These are phyloP conservation scores for Ustilago sp. DNA, from an alignment of 1,284 basidiomycete species.

Conservation along the genomic window DNA sequence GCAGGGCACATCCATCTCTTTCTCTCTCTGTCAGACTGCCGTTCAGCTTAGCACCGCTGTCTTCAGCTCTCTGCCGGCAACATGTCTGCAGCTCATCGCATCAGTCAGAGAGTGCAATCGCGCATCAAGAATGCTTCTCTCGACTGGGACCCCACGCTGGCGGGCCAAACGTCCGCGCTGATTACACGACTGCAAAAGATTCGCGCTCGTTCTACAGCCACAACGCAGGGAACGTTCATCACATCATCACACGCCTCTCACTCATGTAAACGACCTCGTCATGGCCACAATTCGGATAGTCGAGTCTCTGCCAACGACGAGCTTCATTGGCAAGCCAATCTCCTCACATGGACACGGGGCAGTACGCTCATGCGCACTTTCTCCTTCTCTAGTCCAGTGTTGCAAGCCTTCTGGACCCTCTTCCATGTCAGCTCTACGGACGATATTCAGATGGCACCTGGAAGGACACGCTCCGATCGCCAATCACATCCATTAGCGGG, in stretches of 20 bases:
- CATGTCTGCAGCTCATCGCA: slow-evolving; percentile 34
- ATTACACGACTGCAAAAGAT: slow-evolving; percentile 38
- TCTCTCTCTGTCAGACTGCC: not conserved
- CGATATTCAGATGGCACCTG: slow-evolving; percentile 36
- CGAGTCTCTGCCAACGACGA: slow-evolving; percentile 21
- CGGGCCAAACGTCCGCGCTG: slow-evolving; percentile 19
- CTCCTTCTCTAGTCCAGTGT: slow-evolving; percentile 40
- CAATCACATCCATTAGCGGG: slow-evolving; percentile 5
- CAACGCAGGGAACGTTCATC: slow-evolving; percentile 29
- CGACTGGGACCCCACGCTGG: slow-evolving; percentile 9
- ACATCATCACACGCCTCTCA: not conserved
- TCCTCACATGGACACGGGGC: slow-evolving; percentile 55
- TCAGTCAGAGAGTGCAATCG: slow-evolving; percentile 25
- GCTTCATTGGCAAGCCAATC: slow-evolving; percentile 48
- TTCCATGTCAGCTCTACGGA: slow-evolving; percentile 40
- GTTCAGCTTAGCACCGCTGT: not conserved
- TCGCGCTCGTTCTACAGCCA: slow-evolving; percentile 35
- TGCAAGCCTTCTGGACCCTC: slow-evolving; percentile 59
- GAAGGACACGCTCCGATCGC: slow-evolving; percentile 13
- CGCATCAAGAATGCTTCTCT: not conserved
- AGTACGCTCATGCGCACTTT: slow-evolving; percentile 47
- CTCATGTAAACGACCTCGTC: not conserved
- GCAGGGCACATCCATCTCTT: not conserved
- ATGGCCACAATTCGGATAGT: not conserved
- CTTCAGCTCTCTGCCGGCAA: slow-evolving; percentile 3